Conservation (phyloP, 1,284 basidiomycete genomes). For the Moniliella sp. region DNA sequence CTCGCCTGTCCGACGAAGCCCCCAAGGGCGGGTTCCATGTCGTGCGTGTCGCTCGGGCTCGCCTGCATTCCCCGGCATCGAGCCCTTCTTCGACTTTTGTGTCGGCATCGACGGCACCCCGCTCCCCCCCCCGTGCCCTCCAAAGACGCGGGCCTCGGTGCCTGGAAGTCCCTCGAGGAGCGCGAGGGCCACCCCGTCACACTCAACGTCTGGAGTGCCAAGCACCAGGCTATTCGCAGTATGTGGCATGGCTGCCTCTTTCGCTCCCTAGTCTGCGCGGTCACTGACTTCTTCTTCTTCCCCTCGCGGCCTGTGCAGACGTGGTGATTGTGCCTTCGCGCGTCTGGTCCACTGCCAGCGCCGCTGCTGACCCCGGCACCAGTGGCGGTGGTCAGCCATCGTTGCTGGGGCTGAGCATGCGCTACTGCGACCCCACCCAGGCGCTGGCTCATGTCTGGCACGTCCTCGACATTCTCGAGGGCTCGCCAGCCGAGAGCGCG, state of each 20-base stretch:
- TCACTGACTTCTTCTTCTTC: not conserved
- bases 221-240: constrained; percentile 63
- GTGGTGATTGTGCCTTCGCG: constrained; percentile 65
- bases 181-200: constrained; percentile 61
- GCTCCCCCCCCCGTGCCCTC: constrained; percentile 4
- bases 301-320: constrained; percentile 35
- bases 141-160: constrained; percentile 8
- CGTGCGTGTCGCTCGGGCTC: too few relatives aligned
- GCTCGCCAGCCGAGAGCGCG: constrained; percentile 61
- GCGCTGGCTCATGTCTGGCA: constrained; percentile 51
- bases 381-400: constrained; percentile 40
- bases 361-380: constrained; percentile 7
- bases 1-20: not conserved
- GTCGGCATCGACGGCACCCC: constrained; percentile 51
- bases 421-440: constrained; percentile 44
- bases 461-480: constrained; percentile 83
- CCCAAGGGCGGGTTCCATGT: too few relatives aligned
- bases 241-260: too few relatives aligned
- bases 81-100: constrained; percentile 91
- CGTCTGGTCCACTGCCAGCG: constrained; percentile 45
- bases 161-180: constrained; percentile 44
- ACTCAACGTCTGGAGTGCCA: constrained; percentile 72
- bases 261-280: not conserved
- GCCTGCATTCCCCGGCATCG: constrained; percentile 35
- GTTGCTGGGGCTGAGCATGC: constrained; percentile 69